These are phyloP conservation scores for Ogataea corticis DNA, from an alignment of 805 yeast genomes.

Conservation along the genomic window DNA sequence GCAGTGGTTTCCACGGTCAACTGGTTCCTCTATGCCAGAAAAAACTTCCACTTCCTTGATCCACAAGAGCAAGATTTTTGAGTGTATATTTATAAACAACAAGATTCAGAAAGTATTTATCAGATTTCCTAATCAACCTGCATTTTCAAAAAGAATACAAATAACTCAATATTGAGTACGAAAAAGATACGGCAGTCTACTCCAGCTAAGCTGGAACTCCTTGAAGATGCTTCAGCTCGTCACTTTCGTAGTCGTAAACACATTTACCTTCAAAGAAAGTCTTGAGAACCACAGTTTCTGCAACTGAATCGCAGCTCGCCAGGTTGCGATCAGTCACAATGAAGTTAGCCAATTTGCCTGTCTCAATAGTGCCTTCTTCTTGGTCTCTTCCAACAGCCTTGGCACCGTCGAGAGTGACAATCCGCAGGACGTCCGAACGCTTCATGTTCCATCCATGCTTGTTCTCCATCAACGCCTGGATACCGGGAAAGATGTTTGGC, in stretches of 20 bases:
- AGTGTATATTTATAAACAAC: background rate
- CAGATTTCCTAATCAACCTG: no score
- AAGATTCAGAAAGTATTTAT: background rate
- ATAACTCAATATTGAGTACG: no score
- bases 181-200: no score
- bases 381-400: conserved; percentile 24
- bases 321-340: conserved; percentile 26
- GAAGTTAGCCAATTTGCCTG: conserved; percentile 29
- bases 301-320: conserved; percentile 20
- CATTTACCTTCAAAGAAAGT: conserved; percentile 29
- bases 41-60: conserved; percentile 11
- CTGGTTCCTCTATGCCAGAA: conserved; percentile 24
- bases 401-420: conserved; percentile 29
- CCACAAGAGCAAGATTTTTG: background rate
- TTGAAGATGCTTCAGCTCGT: conserved; percentile 27
- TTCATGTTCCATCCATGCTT: conserved; percentile 31
- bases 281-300: conserved; percentile 25
- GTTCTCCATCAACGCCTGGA: conserved; percentile 29
- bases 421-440: conserved; percentile 24
- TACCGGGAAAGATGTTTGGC: conserved; percentile 30
- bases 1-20: conserved; percentile 20
- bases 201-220: background rate
- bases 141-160: no score
- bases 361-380: conserved; percentile 24
- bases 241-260: conserved; percentile 29